These are phyloP conservation scores for Chiua virens DNA, from an alignment of 768 basidiomycete species.

Conservation along the genomic window DNA sequence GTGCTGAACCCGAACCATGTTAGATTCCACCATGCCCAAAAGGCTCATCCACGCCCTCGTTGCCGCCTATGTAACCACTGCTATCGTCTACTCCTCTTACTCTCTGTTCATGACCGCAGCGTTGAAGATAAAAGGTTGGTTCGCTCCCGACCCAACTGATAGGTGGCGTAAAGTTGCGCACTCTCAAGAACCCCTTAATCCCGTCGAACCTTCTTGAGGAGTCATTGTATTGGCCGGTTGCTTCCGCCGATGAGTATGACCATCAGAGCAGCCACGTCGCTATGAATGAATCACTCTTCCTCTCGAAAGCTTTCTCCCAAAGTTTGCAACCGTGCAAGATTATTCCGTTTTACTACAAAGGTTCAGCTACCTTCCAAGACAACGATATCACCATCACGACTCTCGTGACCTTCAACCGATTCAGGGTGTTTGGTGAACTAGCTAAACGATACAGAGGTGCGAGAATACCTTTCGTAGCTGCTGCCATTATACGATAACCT, in stretches of 20 bases:
- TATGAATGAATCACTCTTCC: slow-evolving; percentile 50
- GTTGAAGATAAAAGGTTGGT: slow-evolving; percentile 6
- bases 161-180: background rate
- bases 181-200: background rate
- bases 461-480: slow-evolving; percentile 8
- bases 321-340: slow-evolving; percentile 74
- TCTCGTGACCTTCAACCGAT: slow-evolving; percentile 76
- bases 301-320: slow-evolving; percentile 69
- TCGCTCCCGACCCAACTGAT: background rate
- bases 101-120: slow-evolving; percentile 17
- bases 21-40: slow-evolving; percentile 5
- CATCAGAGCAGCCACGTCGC: slow-evolving; percentile 12
- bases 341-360: slow-evolving; percentile 80
- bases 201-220: slow-evolving; percentile 12
- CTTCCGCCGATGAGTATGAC: background rate
- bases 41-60: slow-evolving; percentile 15
- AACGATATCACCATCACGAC: slow-evolving; percentile 86
- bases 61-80: slow-evolving; percentile 24
- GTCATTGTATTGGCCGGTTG: slow-evolving; percentile 21
- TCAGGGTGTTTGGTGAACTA: slow-evolving; percentile 69
- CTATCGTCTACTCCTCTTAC: slow-evolving; percentile 34
- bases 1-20: background rate
- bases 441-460: slow-evolving; percentile 76
- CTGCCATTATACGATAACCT: background rate
- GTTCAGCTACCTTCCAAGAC: slow-evolving; percentile 49